Evolutionary conservation across 2,329 filamentous ascomycete species (phyloP).

Genomic region (Fusarium camptoceras): DNA sequence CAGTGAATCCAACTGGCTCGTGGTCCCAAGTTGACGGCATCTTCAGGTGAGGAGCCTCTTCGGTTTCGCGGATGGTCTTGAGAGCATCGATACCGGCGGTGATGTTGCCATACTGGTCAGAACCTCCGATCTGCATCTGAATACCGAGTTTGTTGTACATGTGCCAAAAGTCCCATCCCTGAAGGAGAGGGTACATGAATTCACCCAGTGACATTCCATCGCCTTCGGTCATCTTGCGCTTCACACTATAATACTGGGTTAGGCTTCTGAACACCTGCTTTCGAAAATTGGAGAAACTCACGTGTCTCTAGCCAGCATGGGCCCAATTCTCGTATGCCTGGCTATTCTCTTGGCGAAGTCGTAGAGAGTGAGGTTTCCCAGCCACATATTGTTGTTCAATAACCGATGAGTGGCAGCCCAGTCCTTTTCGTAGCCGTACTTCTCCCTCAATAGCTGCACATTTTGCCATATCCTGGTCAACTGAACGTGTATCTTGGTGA

Average conservation of each 20-base stretch:
- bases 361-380: conserved; percentile 75
- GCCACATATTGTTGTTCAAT: conserved; percentile 87
- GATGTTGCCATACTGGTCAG: conserved; percentile 97
- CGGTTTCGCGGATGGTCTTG: conserved; percentile 74
- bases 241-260: conserved; percentile 64
- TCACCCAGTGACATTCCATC: conserved; percentile 96
- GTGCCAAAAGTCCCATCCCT: conserved; percentile 97
- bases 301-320: conserved; percentile 91
- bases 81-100: conserved; percentile 88
- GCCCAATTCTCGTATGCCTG: conserved; percentile 78
- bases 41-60: conserved; percentile 58
- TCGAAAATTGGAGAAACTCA: conserved; percentile 58
- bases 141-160: conserved; percentile 76
- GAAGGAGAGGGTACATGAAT: conserved; percentile 91
- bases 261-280: conserved; percentile 19
- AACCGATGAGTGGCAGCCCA: conserved; percentile 76
- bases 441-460: conserved; percentile 73
- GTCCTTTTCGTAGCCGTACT: conserved; percentile 72
- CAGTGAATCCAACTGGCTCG: conserved; percentile 86
- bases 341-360: conserved; percentile 83
- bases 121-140: conserved; percentile 91
- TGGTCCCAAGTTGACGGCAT: conserved; percentile 59
- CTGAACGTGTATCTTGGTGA: conserved; percentile 76
- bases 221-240: conserved; percentile 82
- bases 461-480: conserved; percentile 79